phyloP scores from a whole-genome alignment of 768 basidiomycete species.

The Rhodotorula diobovata region DNA sequence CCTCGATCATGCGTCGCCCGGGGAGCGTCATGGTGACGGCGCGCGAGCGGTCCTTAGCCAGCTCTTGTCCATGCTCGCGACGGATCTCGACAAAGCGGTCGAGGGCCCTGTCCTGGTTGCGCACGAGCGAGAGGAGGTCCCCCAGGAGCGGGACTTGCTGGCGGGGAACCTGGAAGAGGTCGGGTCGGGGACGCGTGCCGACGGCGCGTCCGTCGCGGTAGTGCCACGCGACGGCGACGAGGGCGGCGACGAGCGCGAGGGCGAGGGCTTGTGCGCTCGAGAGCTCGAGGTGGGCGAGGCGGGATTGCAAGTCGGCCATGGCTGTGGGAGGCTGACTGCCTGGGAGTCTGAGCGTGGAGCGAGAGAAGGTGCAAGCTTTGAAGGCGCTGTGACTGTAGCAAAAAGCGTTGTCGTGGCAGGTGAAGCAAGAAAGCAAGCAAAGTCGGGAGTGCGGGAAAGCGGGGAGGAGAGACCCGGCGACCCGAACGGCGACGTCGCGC shows the following conservation, averaged over 20 bases:
- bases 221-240: not conserved
- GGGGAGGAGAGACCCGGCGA: too few species aligned
- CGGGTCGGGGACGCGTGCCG: conserved; percentile 9
- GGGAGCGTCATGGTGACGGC: conserved; percentile 9
- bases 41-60: not conserved
- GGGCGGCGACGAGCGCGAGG: not conserved
- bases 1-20: conserved; percentile 19
- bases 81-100: conserved; percentile 6
- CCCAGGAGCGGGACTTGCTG: conserved; percentile 1
- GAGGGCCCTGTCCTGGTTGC: conserved; percentile 8
- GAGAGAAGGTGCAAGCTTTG: too few species aligned
- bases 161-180: not conserved
- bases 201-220: conserved; percentile 23
- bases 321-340: too few species aligned
- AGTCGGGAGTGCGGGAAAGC: too few species aligned
- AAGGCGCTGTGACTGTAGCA: too few species aligned
- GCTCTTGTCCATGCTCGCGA: not conserved
- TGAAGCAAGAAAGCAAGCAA: too few species aligned
- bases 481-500: too few species aligned
- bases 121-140: conserved; percentile 3
- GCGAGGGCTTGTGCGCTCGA: not conserved
- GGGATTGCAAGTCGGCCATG: not conserved
- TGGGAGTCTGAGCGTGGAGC: too few species aligned
- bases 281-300: not conserved
- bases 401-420: too few species aligned